These are phyloP conservation scores for Grigorovia transvaalensis DNA, from an alignment of 805 yeast genomes.

Conservation along the genomic window DNA sequence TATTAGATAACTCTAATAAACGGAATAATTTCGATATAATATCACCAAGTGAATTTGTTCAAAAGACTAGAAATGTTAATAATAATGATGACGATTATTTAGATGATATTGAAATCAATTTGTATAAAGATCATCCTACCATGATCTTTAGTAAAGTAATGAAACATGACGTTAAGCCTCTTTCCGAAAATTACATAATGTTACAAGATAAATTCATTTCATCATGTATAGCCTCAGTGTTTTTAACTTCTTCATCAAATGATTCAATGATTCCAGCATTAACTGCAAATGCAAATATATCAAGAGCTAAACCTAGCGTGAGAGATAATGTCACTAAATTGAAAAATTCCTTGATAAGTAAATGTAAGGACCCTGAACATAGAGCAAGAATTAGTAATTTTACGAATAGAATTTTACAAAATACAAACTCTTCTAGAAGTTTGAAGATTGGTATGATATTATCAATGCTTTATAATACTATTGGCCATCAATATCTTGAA, in stretches of 20 bases:
- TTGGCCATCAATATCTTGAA: slow-evolving; percentile 20
- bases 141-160: slow-evolving; percentile 23
- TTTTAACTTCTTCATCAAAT: slow-evolving; percentile 17
- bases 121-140: slow-evolving; percentile 21
- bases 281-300: slow-evolving; percentile 18
- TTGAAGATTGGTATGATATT: slow-evolving; percentile 16
- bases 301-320: slow-evolving; percentile 20
- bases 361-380: slow-evolving; percentile 17
- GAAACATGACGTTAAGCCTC: slow-evolving; percentile 26
- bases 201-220: slow-evolving; percentile 24
- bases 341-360: slow-evolving; percentile 17
- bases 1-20: background rate
- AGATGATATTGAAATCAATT: slow-evolving; percentile 16
- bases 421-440: slow-evolving; percentile 13
- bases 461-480: slow-evolving; percentile 14
- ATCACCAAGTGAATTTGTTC: background rate
- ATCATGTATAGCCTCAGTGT: slow-evolving; percentile 20
- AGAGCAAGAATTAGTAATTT: slow-evolving; percentile 18
- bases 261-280: slow-evolving; percentile 24
- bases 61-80: slow-evolving; percentile 3
- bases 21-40: background rate
- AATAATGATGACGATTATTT: slow-evolving; percentile 2
- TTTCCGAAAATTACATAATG: slow-evolving; percentile 25
- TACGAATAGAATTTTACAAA: slow-evolving; percentile 21
- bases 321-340: slow-evolving; percentile 15